Evolutionary conservation across 441 rosid genomes (phyloP).

Genomic region (Macaranga tanarius): DNA sequence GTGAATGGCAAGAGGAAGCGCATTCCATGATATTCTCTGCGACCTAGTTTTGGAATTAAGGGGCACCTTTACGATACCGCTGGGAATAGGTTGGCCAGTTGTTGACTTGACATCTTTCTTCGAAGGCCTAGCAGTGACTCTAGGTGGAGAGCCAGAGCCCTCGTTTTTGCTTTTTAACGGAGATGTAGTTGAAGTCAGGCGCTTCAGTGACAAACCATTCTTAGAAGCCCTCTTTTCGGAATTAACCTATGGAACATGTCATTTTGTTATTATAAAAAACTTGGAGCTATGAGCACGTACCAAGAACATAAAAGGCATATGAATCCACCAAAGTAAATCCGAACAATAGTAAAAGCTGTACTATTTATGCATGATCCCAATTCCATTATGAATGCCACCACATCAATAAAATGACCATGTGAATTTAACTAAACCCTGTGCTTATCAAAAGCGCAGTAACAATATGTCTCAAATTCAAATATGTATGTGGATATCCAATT

Average conservation of each 20-base stretch:
- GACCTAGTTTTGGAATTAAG: conserved; percentile 33
- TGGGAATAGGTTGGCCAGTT: conserved; percentile 24
- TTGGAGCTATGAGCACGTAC: too few species aligned
- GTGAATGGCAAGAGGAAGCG: conserved; percentile 35
- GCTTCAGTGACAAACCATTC: conserved; percentile 29
- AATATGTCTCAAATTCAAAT: too few species aligned
- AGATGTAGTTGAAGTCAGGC: conserved; percentile 28
- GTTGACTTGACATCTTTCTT: conserved; percentile 28
- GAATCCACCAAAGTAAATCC: too few species aligned
- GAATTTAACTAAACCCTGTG: too few species aligned
- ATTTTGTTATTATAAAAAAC: too few species aligned
- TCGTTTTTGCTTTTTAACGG: conserved; percentile 29
- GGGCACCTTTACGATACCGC: conserved; percentile 31
- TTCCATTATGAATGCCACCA: too few species aligned
- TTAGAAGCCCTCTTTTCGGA: conserved; percentile 30
- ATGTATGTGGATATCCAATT: too few species aligned
- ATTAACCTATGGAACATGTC: conserved; percentile 20
- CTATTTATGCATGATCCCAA: too few species aligned
- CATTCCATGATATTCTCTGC: conserved; percentile 35
- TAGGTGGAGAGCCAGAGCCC: conserved; percentile 14
- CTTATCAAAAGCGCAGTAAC: too few species aligned
- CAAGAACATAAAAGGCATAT: too few species aligned
- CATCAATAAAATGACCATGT: too few species aligned
- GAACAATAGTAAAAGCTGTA: too few species aligned
- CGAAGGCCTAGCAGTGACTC: conserved; percentile 23